A percentile compares a stretch with the other conserved stretches of the same genome.
Evolutionary conservation across 768 basidiomycete genomes (phyloP).

Genomic region (Neoboletus brunneissimus): DNA sequence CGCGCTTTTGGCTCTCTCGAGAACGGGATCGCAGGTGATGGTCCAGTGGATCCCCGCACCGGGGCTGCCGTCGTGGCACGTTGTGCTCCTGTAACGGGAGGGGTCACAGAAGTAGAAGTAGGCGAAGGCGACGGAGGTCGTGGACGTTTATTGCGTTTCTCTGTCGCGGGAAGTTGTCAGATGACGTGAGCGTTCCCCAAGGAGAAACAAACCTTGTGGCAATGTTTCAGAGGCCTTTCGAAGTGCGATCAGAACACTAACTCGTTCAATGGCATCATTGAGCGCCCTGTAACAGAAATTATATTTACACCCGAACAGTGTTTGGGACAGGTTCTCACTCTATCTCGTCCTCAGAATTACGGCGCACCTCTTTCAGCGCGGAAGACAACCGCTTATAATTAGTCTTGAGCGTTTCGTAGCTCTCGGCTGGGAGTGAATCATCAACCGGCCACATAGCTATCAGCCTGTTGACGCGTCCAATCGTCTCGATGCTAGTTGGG

Average conservation of each 20-base stretch:
- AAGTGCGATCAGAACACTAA: constrained; percentile 68
- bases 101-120: constrained; percentile 43
- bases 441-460: constrained; percentile 71
- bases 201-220: constrained; percentile 48
- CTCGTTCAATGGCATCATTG: constrained; percentile 65
- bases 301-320: constrained; percentile 7
- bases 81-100: constrained; percentile 20
- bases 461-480: constrained; percentile 70
- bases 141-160: constrained; percentile 78
- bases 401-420: constrained; percentile 59
- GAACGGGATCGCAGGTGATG: constrained; percentile 47
- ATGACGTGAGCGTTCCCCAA: background rate
- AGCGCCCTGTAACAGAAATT: constrained; percentile 50
- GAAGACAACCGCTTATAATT: constrained; percentile 60
- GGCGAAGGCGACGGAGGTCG: constrained; percentile 66
- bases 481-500: constrained; percentile 50
- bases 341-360: constrained; percentile 56
- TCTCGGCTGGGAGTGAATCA: constrained; percentile 65
- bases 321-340: constrained; percentile 43
- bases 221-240: constrained; percentile 64
- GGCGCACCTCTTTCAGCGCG: constrained; percentile 62
- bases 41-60: constrained; percentile 57
- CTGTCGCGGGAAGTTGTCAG: constrained; percentile 30
- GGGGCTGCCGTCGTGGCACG: constrained; percentile 14
- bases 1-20: constrained; percentile 67